Evolutionary conservation across 768 basidiomycete species (phyloP).

Genomic region (Coprinellus aureogranulatus): DNA sequence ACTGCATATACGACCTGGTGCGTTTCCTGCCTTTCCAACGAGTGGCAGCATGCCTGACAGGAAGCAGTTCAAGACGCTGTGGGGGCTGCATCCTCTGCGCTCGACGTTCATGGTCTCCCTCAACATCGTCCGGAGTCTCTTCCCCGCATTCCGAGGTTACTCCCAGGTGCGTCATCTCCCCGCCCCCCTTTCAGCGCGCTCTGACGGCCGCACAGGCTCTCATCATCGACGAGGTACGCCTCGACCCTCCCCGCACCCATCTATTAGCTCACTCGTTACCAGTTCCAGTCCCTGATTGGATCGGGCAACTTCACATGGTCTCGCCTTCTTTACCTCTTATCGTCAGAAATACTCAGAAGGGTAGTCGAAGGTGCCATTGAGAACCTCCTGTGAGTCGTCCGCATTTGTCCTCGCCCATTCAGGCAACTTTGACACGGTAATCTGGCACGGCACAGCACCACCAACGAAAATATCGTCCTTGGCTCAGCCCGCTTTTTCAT

Average conservation of each 20-base stretch:
- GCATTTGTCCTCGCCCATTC: slow-evolving; percentile 10
- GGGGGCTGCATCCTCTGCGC: slow-evolving; percentile 61
- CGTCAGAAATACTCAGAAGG: slow-evolving; percentile 63
- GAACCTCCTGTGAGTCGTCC: slow-evolving; percentile 62
- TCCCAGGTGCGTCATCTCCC: slow-evolving; percentile 53
- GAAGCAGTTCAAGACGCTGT: slow-evolving; percentile 40
- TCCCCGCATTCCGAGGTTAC: slow-evolving; percentile 82
- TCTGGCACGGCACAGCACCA: slow-evolving; percentile 41
- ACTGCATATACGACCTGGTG: slow-evolving; percentile 56
- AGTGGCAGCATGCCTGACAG: slow-evolving; percentile 10
- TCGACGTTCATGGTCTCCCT: slow-evolving; percentile 69
- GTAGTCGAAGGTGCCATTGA: slow-evolving; percentile 65
- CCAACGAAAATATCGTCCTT: slow-evolving; percentile 72
- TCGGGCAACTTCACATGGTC: slow-evolving; percentile 74
- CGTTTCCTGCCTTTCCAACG: slow-evolving; percentile 16
- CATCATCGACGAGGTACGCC: slow-evolving; percentile 76
- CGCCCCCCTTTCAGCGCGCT: slow-evolving; percentile 6
- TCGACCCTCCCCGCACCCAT: slow-evolving; percentile 11
- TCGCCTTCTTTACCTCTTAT: slow-evolving; percentile 55
- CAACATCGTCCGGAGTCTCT: slow-evolving; percentile 69
- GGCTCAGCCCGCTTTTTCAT: slow-evolving; percentile 71
- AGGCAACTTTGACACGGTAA: slow-evolving; percentile 12
- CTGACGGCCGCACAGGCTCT: slow-evolving; percentile 48
- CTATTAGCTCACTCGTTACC: slow-evolving; percentile 15
- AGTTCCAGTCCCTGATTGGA: slow-evolving; percentile 69